Conservation (phyloP, 805 yeast species). For the Aciculoconidium aculeatum region DNA sequence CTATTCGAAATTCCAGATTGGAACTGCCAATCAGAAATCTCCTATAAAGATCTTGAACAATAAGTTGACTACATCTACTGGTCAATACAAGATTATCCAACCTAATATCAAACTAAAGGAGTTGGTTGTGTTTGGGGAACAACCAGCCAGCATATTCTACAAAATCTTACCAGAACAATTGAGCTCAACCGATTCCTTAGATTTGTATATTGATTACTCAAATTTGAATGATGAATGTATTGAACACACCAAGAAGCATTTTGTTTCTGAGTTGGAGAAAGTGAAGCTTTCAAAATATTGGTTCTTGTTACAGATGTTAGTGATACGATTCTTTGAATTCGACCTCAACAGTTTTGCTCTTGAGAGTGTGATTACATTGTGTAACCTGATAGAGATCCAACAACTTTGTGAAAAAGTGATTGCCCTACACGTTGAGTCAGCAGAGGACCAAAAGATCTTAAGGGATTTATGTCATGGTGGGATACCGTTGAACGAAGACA, state of each 20-base stretch:
- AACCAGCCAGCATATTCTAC: conserved; percentile 60
- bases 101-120: conserved; percentile 15
- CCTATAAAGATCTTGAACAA: conserved; percentile 54
- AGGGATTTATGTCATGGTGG: conserved; percentile 3
- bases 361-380: conserved; percentile 12
- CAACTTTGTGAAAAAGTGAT: conserved; percentile 11
- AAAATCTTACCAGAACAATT: conserved; percentile 31
- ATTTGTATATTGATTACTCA: conserved; percentile 40
- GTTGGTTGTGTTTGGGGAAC: conserved; percentile 59
- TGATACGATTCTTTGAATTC: conserved; percentile 17
- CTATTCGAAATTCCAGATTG: conserved; percentile 64
- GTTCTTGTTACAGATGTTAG: conserved; percentile 16
- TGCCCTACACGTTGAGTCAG: conserved; percentile 7
- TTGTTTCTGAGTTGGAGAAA: conserved; percentile 11
- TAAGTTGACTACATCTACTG: conserved; percentile 25
- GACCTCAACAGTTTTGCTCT: conserved; percentile 29
- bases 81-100: conserved; percentile 18
- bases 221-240: conserved; percentile 43
- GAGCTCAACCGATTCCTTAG: conserved; percentile 29
- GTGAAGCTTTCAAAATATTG: conserved; percentile 13
- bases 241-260: conserved; percentile 8
- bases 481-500: conserved; percentile 2
- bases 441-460: conserved; percentile 9
- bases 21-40: conserved; percentile 43
- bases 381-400: conserved; percentile 15